A percentile compares a stretch with the other conserved stretches of the same genome.
Conservation (phyloP, 202 grass and related monocot species). For the Setaria italica region DNA sequence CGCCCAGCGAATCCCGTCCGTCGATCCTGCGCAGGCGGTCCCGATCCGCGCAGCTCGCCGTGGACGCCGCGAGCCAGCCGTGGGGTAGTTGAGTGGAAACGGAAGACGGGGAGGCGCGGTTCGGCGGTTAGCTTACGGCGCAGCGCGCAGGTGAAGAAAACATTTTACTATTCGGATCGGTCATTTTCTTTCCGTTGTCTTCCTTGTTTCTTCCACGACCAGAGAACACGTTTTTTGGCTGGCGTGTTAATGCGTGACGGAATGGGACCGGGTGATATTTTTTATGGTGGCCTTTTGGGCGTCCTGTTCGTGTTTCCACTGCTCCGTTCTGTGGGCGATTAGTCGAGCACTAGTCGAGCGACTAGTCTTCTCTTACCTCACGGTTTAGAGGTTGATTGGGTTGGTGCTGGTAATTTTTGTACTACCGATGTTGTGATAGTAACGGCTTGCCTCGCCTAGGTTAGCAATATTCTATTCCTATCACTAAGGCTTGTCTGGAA, state of each 20-base stretch:
- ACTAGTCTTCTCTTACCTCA: not conserved
- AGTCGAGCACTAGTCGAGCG: not conserved
- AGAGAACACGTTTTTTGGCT: not conserved
- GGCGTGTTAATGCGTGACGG: no score
- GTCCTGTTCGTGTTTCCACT: not conserved
- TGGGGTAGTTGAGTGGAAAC: no score
- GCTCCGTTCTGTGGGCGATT: not conserved
- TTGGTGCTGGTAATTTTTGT: conserved; percentile 10
- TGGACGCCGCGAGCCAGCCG: not conserved
- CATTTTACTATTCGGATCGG: not conserved
- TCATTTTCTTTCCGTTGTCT: not conserved
- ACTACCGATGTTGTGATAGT: not conserved
- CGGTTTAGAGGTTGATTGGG: not conserved
- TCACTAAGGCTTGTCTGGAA: no score
- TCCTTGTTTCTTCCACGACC: not conserved
- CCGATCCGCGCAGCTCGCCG: not conserved
- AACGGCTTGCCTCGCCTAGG: not conserved
- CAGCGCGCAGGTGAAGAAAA: not conserved
- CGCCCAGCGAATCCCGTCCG: not conserved
- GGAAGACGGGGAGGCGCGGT: no score
- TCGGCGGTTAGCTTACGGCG: not conserved
- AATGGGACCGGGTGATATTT: not conserved
- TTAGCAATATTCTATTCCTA: not conserved
- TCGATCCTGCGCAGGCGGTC: not conserved
- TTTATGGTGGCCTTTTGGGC: not conserved